A percentile compares a stretch with the other conserved stretches of the same genome.
phyloP scores from a whole-genome alignment of 148 eudicot species.

The Silene conica region DNA sequence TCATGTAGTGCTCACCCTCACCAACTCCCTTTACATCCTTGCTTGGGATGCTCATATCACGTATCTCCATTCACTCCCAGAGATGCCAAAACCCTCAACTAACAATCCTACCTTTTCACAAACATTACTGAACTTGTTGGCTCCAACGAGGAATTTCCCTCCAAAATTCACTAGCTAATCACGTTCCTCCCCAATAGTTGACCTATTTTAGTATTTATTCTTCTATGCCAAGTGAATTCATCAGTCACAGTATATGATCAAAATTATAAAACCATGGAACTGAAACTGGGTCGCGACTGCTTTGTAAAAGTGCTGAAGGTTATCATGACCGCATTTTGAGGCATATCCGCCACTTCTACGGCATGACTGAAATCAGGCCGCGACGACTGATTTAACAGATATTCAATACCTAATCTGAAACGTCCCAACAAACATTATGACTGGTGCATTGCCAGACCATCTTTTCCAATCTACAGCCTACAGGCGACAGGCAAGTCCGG shows the following conservation, averaged over 20 bases:
- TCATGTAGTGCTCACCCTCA: not conserved
- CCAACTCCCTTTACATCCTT: not conserved
- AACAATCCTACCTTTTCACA: not conserved
- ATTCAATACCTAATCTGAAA: no score
- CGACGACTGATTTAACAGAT: no score
- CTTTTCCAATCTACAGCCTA: no score
- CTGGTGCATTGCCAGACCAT: no score
- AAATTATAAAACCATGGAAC: not conserved
- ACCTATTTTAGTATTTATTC: not conserved
- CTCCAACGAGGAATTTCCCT: not conserved
- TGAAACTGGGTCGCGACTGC: not conserved
- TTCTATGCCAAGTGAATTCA: not conserved
- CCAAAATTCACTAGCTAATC: not conserved
- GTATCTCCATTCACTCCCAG: not conserved
- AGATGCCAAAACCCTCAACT: not conserved
- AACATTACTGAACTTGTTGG: not conserved
- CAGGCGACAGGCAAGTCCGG: no score
- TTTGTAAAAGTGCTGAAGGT: not conserved
- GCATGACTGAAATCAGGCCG: no score
- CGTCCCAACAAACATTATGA: no score
- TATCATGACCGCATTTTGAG: not conserved
- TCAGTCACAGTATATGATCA: not conserved
- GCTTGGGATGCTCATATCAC: not conserved
- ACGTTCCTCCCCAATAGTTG: not conserved
- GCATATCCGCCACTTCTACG: no score